Evolutionary conservation across 139 green algal genomes (phyloP).

Genomic region (Desmodesmus armatus): DNA sequence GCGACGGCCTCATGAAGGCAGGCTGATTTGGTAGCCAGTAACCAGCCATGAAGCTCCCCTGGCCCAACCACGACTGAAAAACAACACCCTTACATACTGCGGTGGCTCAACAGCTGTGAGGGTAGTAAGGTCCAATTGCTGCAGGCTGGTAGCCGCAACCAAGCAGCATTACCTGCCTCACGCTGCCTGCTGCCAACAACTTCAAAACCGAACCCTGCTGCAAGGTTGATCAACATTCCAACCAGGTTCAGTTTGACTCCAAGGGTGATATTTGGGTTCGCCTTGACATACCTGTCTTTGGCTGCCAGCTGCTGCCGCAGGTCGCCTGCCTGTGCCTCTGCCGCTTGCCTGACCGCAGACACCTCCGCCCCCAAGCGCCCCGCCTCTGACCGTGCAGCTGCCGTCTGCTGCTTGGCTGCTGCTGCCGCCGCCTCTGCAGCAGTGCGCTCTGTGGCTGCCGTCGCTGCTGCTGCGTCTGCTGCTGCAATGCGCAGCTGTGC

Average conservation of each 20-base stretch:
- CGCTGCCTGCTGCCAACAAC: too few species aligned
- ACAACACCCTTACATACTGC: too few species aligned
- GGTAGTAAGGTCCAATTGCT: too few species aligned
- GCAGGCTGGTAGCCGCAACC: too few species aligned
- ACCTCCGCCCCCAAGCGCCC: slow-evolving; percentile 7
- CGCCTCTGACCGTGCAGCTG: neutral
- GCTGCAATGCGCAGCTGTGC: slow-evolving; percentile 5
- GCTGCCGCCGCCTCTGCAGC: slow-evolving; percentile 33
- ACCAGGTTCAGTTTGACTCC: too few species aligned
- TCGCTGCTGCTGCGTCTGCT: neutral
- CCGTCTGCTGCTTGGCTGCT: neutral
- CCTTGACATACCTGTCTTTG: slow-evolving; percentile 43
- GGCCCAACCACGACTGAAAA: neutral
- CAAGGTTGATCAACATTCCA: too few species aligned
- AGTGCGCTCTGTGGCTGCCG: slow-evolving; percentile 4
- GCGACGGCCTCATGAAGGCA: too few species aligned
- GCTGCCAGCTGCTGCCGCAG: slow-evolving; percentile 43
- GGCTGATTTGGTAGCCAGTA: too few species aligned
- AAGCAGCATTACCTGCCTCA: too few species aligned
- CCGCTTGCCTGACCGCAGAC: slow-evolving; percentile 22
- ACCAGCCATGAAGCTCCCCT: neutral
- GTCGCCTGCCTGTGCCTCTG: neutral
- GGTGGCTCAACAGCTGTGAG: too few species aligned
- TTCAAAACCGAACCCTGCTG: too few species aligned
- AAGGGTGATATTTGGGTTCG: too few species aligned